phyloP scores from a whole-genome alignment of 2,329 filamentous ascomycete species.

The Aspergillus ustus region DNA sequence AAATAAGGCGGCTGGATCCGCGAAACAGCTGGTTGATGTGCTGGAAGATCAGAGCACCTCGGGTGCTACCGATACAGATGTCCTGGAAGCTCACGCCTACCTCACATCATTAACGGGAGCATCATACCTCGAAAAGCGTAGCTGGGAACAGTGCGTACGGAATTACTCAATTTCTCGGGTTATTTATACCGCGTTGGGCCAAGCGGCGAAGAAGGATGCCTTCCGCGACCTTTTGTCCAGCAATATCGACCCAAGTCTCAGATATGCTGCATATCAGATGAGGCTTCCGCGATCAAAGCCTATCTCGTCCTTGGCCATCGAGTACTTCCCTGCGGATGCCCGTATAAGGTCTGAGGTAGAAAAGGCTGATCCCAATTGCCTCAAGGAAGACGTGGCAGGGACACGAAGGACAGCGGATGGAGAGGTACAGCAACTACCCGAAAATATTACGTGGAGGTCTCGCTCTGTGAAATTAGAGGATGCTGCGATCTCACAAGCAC shows the following conservation, averaged over 20 bases:
- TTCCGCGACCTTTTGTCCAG: constrained; percentile 85
- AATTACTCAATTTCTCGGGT: constrained; percentile 77
- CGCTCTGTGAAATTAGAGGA: constrained; percentile 89
- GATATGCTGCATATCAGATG: constrained; percentile 91
- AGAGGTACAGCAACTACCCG: constrained; percentile 60
- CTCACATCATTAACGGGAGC: constrained; percentile 75
- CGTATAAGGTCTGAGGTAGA: constrained; percentile 70
- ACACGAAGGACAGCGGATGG: constrained; percentile 53
- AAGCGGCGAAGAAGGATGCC: constrained; percentile 69
- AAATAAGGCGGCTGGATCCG: constrained; percentile 75
- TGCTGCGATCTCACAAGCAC: constrained; percentile 83
- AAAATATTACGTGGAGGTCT: constrained; percentile 82
- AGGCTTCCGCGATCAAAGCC: constrained; percentile 84
- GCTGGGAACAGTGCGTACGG: constrained; percentile 78
- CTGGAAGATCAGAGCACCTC: constrained; percentile 67
- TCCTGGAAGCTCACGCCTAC: constrained; percentile 87
- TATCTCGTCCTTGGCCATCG: constrained; percentile 76
- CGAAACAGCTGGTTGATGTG: constrained; percentile 68
- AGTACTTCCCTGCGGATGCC: constrained; percentile 71
- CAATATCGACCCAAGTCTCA: constrained; percentile 89
- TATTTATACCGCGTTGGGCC: constrained; percentile 78
- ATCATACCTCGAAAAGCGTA: constrained; percentile 82
- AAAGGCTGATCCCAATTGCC: constrained; percentile 68
- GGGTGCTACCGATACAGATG: constrained; percentile 69
- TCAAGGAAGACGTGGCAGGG: constrained; percentile 62